These are phyloP conservation scores for Trichoderma atrobrunneum DNA, from an alignment of 2,329 filamentous ascomycete genomes.

Conservation along the genomic window DNA sequence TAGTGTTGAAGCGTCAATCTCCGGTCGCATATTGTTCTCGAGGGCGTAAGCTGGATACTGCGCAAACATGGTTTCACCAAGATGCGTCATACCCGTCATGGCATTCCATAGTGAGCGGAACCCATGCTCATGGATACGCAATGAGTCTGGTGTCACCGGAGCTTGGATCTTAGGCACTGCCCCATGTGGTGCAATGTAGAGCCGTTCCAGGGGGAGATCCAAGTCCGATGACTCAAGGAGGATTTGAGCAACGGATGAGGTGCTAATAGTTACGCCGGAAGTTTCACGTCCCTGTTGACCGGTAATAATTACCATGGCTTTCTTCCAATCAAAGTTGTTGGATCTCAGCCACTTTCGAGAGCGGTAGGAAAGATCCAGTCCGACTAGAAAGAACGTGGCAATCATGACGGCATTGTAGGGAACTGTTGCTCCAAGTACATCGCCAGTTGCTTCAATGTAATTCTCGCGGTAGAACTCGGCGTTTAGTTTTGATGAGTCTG, in stretches of 20 bases:
- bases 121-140: not conserved
- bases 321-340: not conserved
- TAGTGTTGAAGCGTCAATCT: not conserved
- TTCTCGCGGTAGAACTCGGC: not conserved
- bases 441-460: not conserved
- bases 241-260: not conserved
- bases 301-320: not conserved
- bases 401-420: not conserved
- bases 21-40: not conserved
- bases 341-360: not conserved
- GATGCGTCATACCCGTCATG: not conserved
- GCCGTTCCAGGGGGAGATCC: not conserved
- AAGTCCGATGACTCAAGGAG: not conserved
- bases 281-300: not conserved
- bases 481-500: not conserved
- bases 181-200: not conserved
- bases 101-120: not conserved
- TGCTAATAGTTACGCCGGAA: not conserved
- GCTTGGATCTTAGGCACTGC: not conserved
- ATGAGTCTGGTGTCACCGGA: not conserved
- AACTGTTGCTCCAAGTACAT: not conserved
- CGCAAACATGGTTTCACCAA: not conserved
- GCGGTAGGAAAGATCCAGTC: not conserved
- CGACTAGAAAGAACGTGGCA: not conserved
- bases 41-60: not conserved